Conservation (phyloP, 306 rosid species). For the Senna siamea region DNA sequence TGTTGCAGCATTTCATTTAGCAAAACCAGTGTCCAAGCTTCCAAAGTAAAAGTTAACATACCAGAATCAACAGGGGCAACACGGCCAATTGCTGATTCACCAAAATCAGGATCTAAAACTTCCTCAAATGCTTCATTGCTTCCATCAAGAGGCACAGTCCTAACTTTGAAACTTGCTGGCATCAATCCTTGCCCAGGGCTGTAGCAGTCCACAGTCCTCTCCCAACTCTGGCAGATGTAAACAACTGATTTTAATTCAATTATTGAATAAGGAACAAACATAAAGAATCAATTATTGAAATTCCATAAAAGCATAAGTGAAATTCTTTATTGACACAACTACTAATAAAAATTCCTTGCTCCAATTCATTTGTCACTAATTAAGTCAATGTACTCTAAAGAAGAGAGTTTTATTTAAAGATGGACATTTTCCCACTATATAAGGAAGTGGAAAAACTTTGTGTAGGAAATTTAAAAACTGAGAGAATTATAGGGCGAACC, state of each 20-base stretch:
- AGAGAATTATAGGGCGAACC: background rate
- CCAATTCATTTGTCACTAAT: slow-evolving; percentile 2
- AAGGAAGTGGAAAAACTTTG: background rate
- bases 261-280: slow-evolving; percentile 9
- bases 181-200: slow-evolving; percentile 95
- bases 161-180: slow-evolving; percentile 95
- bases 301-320: slow-evolving; percentile 20
- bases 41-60: slow-evolving; percentile 33
- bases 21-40: background rate
- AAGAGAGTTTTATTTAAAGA: background rate
- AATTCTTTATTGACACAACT: slow-evolving; percentile 10
- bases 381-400: background rate
- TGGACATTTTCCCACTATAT: background rate
- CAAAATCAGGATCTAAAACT: slow-evolving; percentile 89
- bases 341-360: background rate
- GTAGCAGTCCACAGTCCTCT: slow-evolving; percentile 88
- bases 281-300: slow-evolving; percentile 23
- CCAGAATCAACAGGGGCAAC: slow-evolving; percentile 97
- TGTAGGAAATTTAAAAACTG: background rate
- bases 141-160: slow-evolving; percentile 71
- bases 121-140: slow-evolving; percentile 76
- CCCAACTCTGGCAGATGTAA: slow-evolving; percentile 72
- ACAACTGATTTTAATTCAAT: slow-evolving; percentile 22
- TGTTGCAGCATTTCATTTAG: slow-evolving; percentile 6
- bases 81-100: slow-evolving; percentile 97